Base-by-base conservation (phyloP, 306 rosid genomes). In the Dalbergia oliveri region DNA sequence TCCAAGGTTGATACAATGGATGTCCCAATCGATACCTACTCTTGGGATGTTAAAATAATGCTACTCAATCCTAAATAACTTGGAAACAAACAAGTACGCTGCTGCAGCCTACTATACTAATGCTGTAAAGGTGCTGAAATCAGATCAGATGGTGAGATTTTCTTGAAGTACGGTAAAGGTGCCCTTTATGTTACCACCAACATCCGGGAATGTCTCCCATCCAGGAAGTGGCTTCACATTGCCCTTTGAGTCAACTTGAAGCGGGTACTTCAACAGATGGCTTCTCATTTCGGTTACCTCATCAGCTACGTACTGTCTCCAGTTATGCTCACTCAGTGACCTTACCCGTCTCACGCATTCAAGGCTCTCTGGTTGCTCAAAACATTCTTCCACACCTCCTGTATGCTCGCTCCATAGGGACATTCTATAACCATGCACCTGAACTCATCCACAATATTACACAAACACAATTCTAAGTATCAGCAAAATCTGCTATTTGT, bases 361-460 rank as follows among this genome's bases (percentile, higher is more conserved):
- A 5, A 93, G 57, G 6, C 90, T 94, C 85, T 91, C 97, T 26
- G 97, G 94, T 68, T 79, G 35, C 84, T 85, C 34, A 76, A 91
- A 89, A 77, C 89, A 85, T 66, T 87, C 90, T 79, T 94, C 97
- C 18, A 81, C 18, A 3, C 10, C 72, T 43, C 97, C 97, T n/a
- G 86, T 79, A 78, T 95, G 97, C 65, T 95, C 99, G 11, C 86
- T 90, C 99, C 99, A 95, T 8, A 93, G 74, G 37, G 99, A 90
- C 94, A 88, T 90, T 76, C 99, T 90, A 66, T 93, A 95, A 61
- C 99, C 98, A 78, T 91, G 77, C 8, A 93, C 87, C 98, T 93
- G 86, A 64, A 57, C 12, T 23, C 77, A 56, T 15, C 37, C 75
- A 60, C 43, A 68, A 43, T 35, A 44, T 37, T 14, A 44, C 78